Conservation (phyloP, 2,329 filamentous ascomycete genomes). For the Hymenoscyphus repandus region DNA sequence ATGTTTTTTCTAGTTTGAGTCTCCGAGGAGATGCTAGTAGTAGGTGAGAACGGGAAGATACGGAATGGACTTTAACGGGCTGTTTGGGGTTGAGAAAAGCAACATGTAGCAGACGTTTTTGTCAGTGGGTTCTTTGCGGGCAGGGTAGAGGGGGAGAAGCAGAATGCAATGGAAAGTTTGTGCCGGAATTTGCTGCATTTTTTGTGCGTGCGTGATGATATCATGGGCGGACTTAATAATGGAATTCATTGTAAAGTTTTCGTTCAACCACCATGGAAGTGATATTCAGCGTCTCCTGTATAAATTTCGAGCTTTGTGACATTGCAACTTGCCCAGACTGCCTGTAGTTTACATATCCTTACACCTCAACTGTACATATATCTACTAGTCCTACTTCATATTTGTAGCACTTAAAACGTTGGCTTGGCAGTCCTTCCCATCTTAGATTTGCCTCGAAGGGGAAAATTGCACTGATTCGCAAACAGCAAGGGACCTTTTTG, state of each 20-base stretch:
- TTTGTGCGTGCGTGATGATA: conserved; percentile 23
- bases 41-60: conserved; percentile 18
- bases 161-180: conserved; percentile 4
- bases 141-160: background rate
- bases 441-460: too few species aligned
- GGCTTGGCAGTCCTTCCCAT: too few species aligned
- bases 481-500: too few species aligned
- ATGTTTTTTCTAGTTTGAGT: conserved; percentile 21
- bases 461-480: too few species aligned
- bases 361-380: too few species aligned
- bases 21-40: conserved; percentile 22
- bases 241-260: conserved; percentile 27
- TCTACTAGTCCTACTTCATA: too few species aligned
- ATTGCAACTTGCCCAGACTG: too few species aligned
- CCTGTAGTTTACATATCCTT: too few species aligned
- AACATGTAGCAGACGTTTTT: background rate
- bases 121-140: background rate
- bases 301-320: too few species aligned
- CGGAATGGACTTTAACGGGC: conserved; percentile 2
- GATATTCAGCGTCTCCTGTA: background rate
- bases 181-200: conserved; percentile 20
- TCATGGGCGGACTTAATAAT: conserved; percentile 28
- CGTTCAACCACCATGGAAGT: background rate
- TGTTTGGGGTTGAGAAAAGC: conserved; percentile 2
- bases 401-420: too few species aligned